Evolutionary conservation across 306 rosid species (phyloP).

Genomic region (Luffa aegyptiaca): DNA sequence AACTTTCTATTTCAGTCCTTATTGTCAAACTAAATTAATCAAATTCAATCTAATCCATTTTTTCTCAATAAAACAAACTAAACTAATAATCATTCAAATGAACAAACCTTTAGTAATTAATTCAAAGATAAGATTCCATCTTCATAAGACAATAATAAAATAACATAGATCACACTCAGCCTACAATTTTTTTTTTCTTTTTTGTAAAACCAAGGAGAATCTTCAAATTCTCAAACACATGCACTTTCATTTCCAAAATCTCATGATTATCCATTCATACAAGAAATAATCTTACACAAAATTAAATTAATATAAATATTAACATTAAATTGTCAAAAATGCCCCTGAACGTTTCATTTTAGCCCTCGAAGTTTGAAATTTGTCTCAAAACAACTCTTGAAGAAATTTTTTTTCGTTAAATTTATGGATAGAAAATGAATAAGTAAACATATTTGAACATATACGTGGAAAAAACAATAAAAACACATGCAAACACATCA

Average conservation of each 20-base stretch:
- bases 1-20: not conserved
- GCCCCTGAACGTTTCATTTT: too few relatives aligned
- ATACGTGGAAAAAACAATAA: too few relatives aligned
- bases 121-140: constrained; percentile 2
- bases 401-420: too few relatives aligned
- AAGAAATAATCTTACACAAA: not conserved
- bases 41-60: not conserved
- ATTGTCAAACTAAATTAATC: not conserved
- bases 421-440: too few relatives aligned
- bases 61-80: not conserved
- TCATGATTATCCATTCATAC: constrained; percentile 2
- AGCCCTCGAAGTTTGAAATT: too few relatives aligned
- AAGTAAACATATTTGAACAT: too few relatives aligned
- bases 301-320: not conserved
- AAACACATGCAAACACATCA: too few relatives aligned
- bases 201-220: constrained; percentile 1
- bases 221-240: not conserved
- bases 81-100: not conserved
- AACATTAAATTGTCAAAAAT: too few relatives aligned
- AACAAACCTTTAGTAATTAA: not conserved
- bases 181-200: not conserved
- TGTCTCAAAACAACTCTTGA: too few relatives aligned
- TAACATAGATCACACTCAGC: not conserved
- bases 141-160: not conserved
- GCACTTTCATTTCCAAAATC: not conserved